Conservation (phyloP, 306 rosid genomes). For the Cicer chorassanicum region DNA sequence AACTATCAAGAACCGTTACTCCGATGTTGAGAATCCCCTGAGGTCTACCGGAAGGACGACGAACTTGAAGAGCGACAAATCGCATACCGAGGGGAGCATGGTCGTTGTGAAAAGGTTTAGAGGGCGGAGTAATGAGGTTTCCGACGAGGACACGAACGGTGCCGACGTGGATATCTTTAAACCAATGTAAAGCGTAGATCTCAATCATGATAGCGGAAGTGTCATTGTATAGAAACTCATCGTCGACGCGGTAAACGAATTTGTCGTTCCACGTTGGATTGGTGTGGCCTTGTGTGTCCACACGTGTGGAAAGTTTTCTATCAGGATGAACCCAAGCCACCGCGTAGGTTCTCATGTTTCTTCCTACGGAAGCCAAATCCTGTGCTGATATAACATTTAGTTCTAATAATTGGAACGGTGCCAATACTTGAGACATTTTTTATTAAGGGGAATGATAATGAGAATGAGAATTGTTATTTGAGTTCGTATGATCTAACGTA, state of each 20-base stretch:
- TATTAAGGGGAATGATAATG: not conserved
- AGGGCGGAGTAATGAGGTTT: conserved; percentile 58
- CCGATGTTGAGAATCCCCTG: conserved; percentile 91
- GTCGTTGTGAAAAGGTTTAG: conserved; percentile 39
- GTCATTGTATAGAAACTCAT: conserved; percentile 66
- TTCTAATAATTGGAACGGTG: conserved; percentile 78
- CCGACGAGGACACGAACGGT: conserved; percentile 79
- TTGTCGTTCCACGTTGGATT: conserved; percentile 95
- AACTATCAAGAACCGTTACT: conserved; percentile 73
- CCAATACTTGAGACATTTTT: conserved; percentile 55
- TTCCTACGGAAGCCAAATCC: conserved; percentile 63
- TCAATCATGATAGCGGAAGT: conserved; percentile 81
- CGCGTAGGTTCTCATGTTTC: conserved; percentile 81
- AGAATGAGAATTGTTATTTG: not conserved
- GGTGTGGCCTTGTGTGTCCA: conserved; percentile 73
- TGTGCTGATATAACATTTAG: conserved; percentile 81
- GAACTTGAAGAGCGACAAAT: conserved; percentile 84
- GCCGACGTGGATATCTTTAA: conserved; percentile 78
- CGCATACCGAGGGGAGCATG: conserved; percentile 64
- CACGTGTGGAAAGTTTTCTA: conserved; percentile 76
- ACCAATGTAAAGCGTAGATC: conserved; percentile 90
- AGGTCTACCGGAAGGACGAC: conserved; percentile 77
- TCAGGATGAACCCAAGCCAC: conserved; percentile 82
- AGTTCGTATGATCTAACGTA: conserved; percentile 29
- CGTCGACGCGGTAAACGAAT: conserved; percentile 83